Conservation (phyloP, 371 early-diverging fungal species). For the Funneliformis caledonium region DNA sequence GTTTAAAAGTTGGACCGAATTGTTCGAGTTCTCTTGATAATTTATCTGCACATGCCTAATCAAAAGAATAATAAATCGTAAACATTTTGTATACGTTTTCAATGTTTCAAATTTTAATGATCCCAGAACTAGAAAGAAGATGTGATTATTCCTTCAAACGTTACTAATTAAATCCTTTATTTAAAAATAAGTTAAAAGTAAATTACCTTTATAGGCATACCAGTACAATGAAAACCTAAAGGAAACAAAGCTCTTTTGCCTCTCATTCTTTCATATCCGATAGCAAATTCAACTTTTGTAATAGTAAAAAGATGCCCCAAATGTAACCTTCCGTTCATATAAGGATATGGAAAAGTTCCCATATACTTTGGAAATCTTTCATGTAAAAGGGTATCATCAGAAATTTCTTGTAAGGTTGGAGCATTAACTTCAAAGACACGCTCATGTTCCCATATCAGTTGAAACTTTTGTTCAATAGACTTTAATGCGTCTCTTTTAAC, state of each 20-base stretch:
- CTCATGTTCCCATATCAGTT: conserved; percentile 79
- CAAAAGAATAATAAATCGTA: neutral
- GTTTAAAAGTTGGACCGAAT: conserved; percentile 88
- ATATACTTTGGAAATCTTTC: conserved; percentile 88
- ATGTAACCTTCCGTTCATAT: conserved; percentile 99
- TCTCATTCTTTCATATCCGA: conserved; percentile 92
- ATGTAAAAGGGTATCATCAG: conserved; percentile 59
- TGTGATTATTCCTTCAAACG: neutral
- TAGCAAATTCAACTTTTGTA: conserved; percentile 97
- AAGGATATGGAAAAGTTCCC: conserved; percentile 98
- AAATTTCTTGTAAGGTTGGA: conserved; percentile 70
- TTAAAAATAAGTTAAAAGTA: neutral
- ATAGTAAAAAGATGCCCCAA: conserved; percentile 98
- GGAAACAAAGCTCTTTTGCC: conserved; percentile 98
- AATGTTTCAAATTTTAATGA: neutral
- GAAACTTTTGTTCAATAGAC: conserved; percentile 78
- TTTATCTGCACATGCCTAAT: conserved; percentile 97
- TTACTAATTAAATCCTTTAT: neutral
- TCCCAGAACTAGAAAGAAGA: neutral
- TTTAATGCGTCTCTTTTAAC: conserved; percentile 85
- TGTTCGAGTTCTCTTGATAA: conserved; percentile 91
- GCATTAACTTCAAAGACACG: conserved; percentile 88
- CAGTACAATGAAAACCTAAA: conserved; percentile 99
- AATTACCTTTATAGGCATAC: conserved; percentile 99
- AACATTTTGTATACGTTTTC: neutral